Base-by-base conservation (phyloP, 768 basidiomycete genomes). In the Chlorophyllum brunneum region DNA sequence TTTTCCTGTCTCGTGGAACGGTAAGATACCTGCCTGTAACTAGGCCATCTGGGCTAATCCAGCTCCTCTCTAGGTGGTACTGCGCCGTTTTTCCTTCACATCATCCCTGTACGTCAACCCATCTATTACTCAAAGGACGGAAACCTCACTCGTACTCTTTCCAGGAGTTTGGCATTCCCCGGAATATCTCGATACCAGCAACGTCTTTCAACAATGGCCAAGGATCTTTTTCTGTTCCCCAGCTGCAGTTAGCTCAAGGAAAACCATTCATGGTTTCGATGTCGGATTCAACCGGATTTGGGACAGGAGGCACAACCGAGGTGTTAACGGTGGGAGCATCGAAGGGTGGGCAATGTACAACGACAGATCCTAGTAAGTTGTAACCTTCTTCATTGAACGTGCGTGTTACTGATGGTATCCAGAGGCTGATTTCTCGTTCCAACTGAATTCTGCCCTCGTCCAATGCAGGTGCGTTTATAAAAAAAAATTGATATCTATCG, bases 261-360 rank as follows among this genome's bases (percentile, higher is more conserved):
- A 61, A 71, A 15, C 63, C 69, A 48, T 69, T 88, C 42, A 44
- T 88, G 10, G 53, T 84, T 16, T 75, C 80, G 30, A 85, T 91
- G 83, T 89, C 84, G 23, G 88, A 91, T 61, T 71, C 80, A 15
- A 78, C 77, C 23, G 86, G 86, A 1, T 88, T 84, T 61, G 86
- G 70, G 37, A 71, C 82, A 8, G 88, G 88, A 3, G 88, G 86
- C 20, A 71, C 73, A 22, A 76, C 80, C 8, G 51, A 65, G 38
- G 42, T 86, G 5, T 57, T 83, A 34, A 73, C 69, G 1, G 80
- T 82, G 13, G 79, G 73, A 34, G 48, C 65, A 8, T 73, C 82
- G 2, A 61, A 71, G 23, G 74, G 75, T 11, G 76, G 74, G 10
- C 65, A 57, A 13, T 90, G 88, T 65, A 70, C 80, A 54, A 78